Conservation (phyloP, 345 rosid genomes). For the Eutrema japonicum region DNA sequence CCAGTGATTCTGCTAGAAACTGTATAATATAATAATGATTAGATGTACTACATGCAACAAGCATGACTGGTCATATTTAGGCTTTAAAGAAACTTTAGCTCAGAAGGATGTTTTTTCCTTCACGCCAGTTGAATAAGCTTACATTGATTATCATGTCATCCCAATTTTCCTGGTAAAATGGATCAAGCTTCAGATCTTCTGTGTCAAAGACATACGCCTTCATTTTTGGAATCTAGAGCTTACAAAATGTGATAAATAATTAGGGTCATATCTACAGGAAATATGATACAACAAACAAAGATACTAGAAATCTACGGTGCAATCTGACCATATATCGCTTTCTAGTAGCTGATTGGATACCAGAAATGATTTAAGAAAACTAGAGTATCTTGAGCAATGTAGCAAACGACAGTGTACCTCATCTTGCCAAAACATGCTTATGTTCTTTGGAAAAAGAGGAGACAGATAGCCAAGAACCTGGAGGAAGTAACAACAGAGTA, state of each 20-base stretch:
- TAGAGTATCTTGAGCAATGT: conserved; percentile 27
- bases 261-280: conserved; percentile 40
- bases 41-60: conserved; percentile 22
- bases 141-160: conserved; percentile 98
- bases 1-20: conserved; percentile 97
- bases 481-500: conserved; percentile 37
- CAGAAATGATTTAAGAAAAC: neutral
- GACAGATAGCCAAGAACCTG: conserved; percentile 93
- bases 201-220: conserved; percentile 97
- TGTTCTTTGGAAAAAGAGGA: conserved; percentile 89
- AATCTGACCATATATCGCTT: conserved; percentile 5
- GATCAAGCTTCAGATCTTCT: conserved; percentile 93
- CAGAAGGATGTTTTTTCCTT: conserved; percentile 8
- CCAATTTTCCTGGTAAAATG: conserved; percentile 93
- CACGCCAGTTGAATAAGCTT: conserved; percentile 43
- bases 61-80: conserved; percentile 4
- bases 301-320: conserved; percentile 12
- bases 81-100: conserved; percentile 10
- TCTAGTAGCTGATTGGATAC: neutral
- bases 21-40: conserved; percentile 47
- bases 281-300: conserved; percentile 13
- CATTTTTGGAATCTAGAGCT: conserved; percentile 99
- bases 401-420: conserved; percentile 66
- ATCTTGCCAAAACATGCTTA: conserved; percentile 94
- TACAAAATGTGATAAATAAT: conserved; percentile 63